Base-by-base conservation (phyloP, 176 grass and related monocot species). In the Hyparrhenia diplandra region DNA sequence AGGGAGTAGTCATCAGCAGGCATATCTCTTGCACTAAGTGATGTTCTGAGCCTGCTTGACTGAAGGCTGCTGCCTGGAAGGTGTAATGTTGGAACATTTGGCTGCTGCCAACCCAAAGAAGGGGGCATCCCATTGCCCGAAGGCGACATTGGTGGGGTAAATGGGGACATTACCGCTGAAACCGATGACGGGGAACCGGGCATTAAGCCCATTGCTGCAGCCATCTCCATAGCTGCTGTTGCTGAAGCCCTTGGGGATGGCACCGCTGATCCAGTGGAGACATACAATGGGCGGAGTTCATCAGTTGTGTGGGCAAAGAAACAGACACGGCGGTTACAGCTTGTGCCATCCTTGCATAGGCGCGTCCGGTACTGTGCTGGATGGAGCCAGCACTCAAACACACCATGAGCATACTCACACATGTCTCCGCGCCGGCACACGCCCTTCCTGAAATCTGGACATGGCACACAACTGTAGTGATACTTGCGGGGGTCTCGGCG, bases 341-440 rank as follows among this genome's bases (percentile, higher is more conserved):
- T 78, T 9, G 93, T 95, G 17, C 90, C 93, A 78, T 95, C 93
- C 79, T 95, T 95, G 90, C 93, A 95, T 41, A 95, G 87, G 8
- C 87, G 84, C 10, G 93, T 95, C 92, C 93, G 83, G 74, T 95
- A 95, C 28, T 95, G 93, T 4, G 93, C 93, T 18, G 93, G 93
- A 73, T 95, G 93, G 32, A 95, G 93, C 93, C 93, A 95, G 67
- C 93, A 92, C 84, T 95, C 93, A 20, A 95, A 95, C 30, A 95
- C 93, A 20, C 93, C 93, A 77, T 95, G 93, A 37, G 93, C 93
- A 79, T 95, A 95, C 75, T 95, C 93, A 47, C 93, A 95, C 85
- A 89, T 87, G 75, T 95, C 93, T 4, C 86, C 90, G 0, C 90
- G 87, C 32, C 92, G 76, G 82, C 93, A 95, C 35, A 91, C 87